Evolutionary conservation across 2,329 filamentous ascomycete genomes (phyloP).

Genomic region (Scedosporium dehoogii): DNA sequence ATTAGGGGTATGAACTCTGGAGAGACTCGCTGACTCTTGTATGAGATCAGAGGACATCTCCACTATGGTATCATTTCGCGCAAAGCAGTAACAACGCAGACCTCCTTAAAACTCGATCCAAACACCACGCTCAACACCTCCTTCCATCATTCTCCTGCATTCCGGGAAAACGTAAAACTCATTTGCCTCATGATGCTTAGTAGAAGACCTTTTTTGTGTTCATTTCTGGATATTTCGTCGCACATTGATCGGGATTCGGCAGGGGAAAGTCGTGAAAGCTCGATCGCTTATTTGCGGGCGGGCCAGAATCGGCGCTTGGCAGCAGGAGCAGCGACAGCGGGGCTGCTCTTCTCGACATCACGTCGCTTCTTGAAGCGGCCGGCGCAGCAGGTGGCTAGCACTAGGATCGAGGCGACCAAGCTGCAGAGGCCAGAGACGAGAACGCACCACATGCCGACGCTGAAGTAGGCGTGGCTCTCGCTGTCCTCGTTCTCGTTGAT

Average conservation of each 20-base stretch:
- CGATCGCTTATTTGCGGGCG: not conserved
- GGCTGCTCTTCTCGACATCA: not conserved
- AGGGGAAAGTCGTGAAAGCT: no score
- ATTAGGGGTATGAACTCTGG: not conserved
- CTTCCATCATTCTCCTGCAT: not conserved
- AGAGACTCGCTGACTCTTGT: not conserved
- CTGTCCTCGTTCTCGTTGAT: constrained; percentile 34
- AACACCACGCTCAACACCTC: not conserved
- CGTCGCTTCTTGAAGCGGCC: constrained; percentile 28
- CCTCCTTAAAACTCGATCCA: not conserved
- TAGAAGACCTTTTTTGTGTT: not conserved
- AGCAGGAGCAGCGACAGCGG: not conserved
- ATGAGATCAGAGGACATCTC: not conserved
- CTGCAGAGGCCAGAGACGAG: constrained; percentile 45
- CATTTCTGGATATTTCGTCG: not conserved
- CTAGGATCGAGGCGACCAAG: constrained; percentile 43
- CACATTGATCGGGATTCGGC: not conserved
- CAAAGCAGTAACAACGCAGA: not conserved
- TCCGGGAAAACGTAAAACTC: not conserved
- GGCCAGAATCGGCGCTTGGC: not conserved
- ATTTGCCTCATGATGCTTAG: not conserved
- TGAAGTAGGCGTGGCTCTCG: constrained; percentile 36
- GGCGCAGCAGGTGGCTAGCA: constrained; percentile 53
- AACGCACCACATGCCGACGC: constrained; percentile 47
- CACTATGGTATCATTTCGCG: not conserved